Percentiles rank a stretch among this genome's conserved stretches.
phyloP scores from a whole-genome alignment of 75 land plant species.

The Selaginella tamariscina region DNA sequence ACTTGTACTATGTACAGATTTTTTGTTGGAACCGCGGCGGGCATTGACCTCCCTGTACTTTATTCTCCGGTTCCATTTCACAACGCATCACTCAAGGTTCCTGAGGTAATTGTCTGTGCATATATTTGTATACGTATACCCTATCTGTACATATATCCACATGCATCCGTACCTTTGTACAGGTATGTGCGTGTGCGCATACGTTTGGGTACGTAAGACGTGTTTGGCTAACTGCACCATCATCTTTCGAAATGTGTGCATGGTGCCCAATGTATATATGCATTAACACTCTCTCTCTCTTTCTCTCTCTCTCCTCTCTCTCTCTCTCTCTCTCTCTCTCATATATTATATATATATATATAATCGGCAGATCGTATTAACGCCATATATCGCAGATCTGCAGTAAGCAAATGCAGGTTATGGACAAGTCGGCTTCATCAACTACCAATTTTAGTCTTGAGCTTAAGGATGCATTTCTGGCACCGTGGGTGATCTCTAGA shows the following conservation, averaged over 20 bases:
- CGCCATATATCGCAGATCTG: constrained; percentile 42
- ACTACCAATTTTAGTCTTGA: constrained; percentile 40
- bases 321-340: no score
- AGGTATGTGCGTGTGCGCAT: no score
- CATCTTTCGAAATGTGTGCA: no score
- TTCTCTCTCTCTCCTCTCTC: no score
- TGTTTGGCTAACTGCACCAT: no score
- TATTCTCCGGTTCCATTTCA: constrained; percentile 70
- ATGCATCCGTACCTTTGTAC: no score
- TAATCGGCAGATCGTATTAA: no score
- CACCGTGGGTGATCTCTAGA: constrained; percentile 66
- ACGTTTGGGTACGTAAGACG: no score
- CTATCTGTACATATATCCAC: no score
- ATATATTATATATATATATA: background rate
- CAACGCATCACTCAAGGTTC: constrained; percentile 51
- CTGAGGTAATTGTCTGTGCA: constrained; percentile 38
- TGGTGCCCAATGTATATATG: no score
- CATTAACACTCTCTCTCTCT: no score
- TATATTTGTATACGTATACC: no score
- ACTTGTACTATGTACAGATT: constrained; percentile 29
- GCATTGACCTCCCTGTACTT: constrained; percentile 62
- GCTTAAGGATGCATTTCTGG: constrained; percentile 46
- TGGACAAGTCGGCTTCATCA: constrained; percentile 22
- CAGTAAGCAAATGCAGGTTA: constrained; percentile 55
- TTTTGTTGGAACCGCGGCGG: constrained; percentile 38